A percentile compares a stretch with the other conserved stretches of the same genome.
Evolutionary conservation across 1,139 yeast genomes (phyloP).

Genomic region (Lodderomyces orthopsilosis): DNA sequence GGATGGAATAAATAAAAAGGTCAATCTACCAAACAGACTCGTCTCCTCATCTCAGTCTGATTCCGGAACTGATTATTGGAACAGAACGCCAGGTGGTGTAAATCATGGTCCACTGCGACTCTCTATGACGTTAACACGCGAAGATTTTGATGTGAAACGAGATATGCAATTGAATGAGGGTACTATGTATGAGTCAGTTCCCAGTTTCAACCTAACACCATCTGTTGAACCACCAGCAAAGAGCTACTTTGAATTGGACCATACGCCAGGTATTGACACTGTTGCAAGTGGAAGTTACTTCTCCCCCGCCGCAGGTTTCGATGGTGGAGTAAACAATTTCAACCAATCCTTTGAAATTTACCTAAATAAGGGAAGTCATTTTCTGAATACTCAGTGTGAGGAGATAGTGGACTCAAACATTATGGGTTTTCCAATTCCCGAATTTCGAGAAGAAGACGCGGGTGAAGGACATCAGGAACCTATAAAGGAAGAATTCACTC

Average conservation of each 20-base stretch:
- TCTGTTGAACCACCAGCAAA: constrained; percentile 41
- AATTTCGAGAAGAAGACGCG: neutral
- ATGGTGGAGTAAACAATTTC: constrained; percentile 11
- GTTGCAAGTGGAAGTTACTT: constrained; percentile 13
- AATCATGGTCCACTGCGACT: constrained; percentile 4
- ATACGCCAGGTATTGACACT: constrained; percentile 5
- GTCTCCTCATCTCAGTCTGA: constrained; percentile 17
- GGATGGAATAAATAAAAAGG: constrained; percentile 13
- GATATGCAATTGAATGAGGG: constrained; percentile 11
- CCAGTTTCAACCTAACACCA: constrained; percentile 30
- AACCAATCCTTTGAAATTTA: constrained; percentile 16
- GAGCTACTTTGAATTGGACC: constrained; percentile 33
- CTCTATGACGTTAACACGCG: constrained; percentile 10
- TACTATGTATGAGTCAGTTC: constrained; percentile 8
- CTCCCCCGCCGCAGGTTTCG: constrained; percentile 15
- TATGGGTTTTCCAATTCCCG: neutral
- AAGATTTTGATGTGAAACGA: neutral
- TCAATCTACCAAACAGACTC: constrained; percentile 5
- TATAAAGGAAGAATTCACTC: neutral
- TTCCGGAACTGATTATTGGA: constrained; percentile 18
- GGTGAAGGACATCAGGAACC: neutral
- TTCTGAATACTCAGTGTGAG: neutral
- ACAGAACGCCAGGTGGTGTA: constrained; percentile 12
- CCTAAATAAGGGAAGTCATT: constrained; percentile 9
- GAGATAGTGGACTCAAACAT: neutral